These are phyloP conservation scores for Calocybe gambosa DNA, from an alignment of 1,284 basidiomycete genomes.

Conservation along the genomic window DNA sequence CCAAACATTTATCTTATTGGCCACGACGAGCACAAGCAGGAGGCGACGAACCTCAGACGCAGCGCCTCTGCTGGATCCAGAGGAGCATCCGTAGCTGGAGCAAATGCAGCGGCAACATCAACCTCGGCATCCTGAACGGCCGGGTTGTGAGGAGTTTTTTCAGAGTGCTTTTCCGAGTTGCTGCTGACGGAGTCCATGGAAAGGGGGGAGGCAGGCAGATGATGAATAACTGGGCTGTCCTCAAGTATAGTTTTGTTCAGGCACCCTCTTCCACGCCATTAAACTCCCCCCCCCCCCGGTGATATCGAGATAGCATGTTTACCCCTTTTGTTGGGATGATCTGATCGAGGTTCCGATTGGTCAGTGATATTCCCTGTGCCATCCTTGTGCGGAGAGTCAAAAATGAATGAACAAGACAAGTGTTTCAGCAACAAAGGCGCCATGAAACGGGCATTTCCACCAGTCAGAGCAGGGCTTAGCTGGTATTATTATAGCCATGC, in stretches of 20 bases:
- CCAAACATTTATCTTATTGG: not conserved
- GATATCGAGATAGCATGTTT: not conserved
- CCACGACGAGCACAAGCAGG: not conserved
- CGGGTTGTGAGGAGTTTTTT: conserved; percentile 15
- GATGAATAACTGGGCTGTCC: not conserved
- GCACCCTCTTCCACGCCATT: not conserved
- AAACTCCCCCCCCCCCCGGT: not conserved
- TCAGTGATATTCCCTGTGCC: too few relatives aligned
- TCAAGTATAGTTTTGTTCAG: not conserved
- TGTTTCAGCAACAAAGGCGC: too few relatives aligned
- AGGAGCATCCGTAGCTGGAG: conserved; percentile 29
- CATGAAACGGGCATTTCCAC: too few relatives aligned
- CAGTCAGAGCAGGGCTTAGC: too few relatives aligned
- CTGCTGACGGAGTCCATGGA: conserved; percentile 32
- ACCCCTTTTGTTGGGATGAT: not conserved
- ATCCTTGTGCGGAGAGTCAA: too few relatives aligned
- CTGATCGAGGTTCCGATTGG: not conserved
- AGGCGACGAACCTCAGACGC: conserved; percentile 32
- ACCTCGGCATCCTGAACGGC: conserved; percentile 29
- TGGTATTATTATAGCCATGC: too few relatives aligned
- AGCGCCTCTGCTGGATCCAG: conserved; percentile 36
- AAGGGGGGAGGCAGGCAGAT: not conserved
- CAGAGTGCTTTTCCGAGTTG: conserved; percentile 26
- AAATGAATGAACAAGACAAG: too few relatives aligned
- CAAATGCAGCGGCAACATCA: conserved; percentile 38